Percentiles rank a stretch among this genome's conserved stretches.
Evolutionary conservation across 306 rosid genomes (phyloP).

Genomic region (Begonia loranthoides): DNA sequence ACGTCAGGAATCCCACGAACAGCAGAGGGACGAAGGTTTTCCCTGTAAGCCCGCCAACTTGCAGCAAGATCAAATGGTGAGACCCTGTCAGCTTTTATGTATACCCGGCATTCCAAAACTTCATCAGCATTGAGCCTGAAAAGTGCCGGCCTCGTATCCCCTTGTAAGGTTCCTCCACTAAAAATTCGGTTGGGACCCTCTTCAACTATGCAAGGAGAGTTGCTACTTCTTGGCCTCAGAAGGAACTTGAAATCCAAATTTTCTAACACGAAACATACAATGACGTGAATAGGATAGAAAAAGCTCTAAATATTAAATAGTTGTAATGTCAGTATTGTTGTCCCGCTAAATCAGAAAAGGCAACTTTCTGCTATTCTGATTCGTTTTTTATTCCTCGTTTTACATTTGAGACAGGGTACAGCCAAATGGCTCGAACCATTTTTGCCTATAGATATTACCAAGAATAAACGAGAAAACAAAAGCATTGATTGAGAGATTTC

Average conservation of each 20-base stretch:
- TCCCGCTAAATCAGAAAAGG: too few relatives aligned
- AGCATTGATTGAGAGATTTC: too few relatives aligned
- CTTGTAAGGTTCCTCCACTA: conserved; percentile 70
- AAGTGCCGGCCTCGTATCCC: conserved; percentile 73
- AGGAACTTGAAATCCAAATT: conserved; percentile 90
- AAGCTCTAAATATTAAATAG: too few relatives aligned
- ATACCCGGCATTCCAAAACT: conserved; percentile 66
- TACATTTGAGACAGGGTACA: too few relatives aligned
- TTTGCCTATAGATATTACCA: too few relatives aligned
- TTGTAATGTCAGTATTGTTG: too few relatives aligned
- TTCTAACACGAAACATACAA: conserved; percentile 34
- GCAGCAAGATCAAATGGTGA: conserved; percentile 99
- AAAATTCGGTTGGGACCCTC: conserved; percentile 86
- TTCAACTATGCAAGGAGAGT: conserved; percentile 61
- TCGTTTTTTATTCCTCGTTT: too few relatives aligned
- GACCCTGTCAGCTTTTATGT: conserved; percentile 77
- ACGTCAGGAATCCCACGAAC: conserved; percentile 95
- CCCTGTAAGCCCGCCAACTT: conserved; percentile 98
- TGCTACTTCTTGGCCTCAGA: conserved; percentile 65
- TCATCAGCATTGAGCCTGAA: conserved; percentile 59
- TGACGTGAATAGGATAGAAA: not conserved
- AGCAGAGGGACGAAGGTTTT: conserved; percentile 82
- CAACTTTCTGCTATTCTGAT: too few relatives aligned
- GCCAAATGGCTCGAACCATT: too few relatives aligned
- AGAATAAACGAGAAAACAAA: too few relatives aligned